Evolutionary conservation across 2,329 filamentous ascomycete genomes (phyloP).

Genomic region (Colletotrichum gloeosporioides): DNA sequence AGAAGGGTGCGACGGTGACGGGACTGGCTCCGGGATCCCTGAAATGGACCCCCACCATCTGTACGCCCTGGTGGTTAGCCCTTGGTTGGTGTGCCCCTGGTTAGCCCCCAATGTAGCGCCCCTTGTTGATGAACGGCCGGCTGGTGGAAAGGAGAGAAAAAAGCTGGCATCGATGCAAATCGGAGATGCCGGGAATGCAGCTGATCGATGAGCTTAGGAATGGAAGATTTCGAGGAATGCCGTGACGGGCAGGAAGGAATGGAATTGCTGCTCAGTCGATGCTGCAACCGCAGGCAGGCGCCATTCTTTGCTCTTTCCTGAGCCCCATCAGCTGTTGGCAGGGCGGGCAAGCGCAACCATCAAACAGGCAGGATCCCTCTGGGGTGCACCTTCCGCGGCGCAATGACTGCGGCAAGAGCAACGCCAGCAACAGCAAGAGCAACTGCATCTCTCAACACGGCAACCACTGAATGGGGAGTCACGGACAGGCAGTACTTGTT

Average conservation of each 20-base stretch:
- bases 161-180: neutral
- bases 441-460: neutral
- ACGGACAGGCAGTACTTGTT: neutral
- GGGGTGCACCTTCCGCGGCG: neutral
- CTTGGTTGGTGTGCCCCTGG: neutral
- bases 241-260: neutral
- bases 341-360: neutral
- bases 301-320: neutral
- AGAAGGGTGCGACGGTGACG: neutral
- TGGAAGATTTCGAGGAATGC: neutral
- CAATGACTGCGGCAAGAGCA: neutral
- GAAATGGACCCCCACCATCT: neutral
- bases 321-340: neutral
- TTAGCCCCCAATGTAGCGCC: neutral
- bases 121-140: neutral
- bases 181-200: neutral
- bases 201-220: neutral
- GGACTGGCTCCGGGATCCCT: constrained; percentile 13
- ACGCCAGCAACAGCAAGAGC: neutral
- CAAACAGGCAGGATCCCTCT: neutral
- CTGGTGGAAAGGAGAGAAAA: neutral
- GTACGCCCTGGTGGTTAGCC: neutral
- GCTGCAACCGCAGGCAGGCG: neutral
- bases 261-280: neutral
- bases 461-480: neutral